phyloP scores from a whole-genome alignment of 768 basidiomycete genomes.

The Mycena amicta region DNA sequence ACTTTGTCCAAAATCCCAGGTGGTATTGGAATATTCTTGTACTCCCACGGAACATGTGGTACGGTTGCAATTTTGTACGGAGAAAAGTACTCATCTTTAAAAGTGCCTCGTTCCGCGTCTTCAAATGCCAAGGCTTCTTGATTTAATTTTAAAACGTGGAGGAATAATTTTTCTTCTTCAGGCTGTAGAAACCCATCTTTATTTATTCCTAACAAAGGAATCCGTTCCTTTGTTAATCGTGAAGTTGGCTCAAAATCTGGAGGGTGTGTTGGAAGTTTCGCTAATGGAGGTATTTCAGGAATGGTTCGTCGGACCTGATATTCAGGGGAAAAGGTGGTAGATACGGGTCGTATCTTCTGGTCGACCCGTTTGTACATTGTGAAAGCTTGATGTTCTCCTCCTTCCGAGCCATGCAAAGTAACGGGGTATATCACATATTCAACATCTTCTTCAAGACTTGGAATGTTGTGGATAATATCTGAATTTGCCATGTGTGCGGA shows the following conservation, averaged over 20 bases:
- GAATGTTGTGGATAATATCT: too few relatives aligned
- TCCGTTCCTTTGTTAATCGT: not conserved
- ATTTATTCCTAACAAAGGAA: not conserved
- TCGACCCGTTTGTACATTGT: slow-evolving; percentile 13
- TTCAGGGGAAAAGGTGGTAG: slow-evolving; percentile 24
- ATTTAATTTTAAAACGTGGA: not conserved
- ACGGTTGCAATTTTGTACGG: slow-evolving; percentile 34
- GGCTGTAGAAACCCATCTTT: not conserved
- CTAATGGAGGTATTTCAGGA: slow-evolving; percentile 1
- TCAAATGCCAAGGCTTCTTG: not conserved
- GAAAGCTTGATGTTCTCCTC: not conserved
- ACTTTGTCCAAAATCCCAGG: slow-evolving; percentile 33
- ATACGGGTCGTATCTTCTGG: slow-evolving; percentile 25
- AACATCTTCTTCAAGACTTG: not conserved
- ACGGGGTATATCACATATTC: not conserved
- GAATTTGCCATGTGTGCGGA: too few relatives aligned
- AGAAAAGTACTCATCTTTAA: slow-evolving; percentile 26
- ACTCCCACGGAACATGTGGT: slow-evolving; percentile 38
- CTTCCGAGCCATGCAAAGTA: not conserved
- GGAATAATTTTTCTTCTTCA: not conserved
- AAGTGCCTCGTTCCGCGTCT: not conserved
- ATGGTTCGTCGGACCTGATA: slow-evolving; percentile 11
- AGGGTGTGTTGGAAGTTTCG: not conserved
- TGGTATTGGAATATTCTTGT: slow-evolving; percentile 37
- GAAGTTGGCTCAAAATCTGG: not conserved